These are phyloP conservation scores for Tremella yokohamensis DNA, from an alignment of 768 basidiomycete species.

Conservation along the genomic window DNA sequence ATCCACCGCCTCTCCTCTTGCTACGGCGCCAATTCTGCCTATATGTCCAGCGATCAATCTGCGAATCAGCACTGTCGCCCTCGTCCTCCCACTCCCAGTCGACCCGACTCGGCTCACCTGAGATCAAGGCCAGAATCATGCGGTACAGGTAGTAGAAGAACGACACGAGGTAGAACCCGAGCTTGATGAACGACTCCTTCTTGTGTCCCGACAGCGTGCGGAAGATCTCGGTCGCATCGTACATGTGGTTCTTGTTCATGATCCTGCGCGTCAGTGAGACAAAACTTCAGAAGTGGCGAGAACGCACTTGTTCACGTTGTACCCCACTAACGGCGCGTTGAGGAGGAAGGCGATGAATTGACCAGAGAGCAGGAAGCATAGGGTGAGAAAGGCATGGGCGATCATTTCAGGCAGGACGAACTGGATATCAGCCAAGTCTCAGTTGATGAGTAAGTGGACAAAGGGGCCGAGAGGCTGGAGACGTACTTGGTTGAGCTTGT, in stretches of 20 bases:
- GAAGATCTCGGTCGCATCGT: conserved; percentile 99
- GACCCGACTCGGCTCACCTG: conserved; percentile 41
- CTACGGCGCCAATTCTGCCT: too few species aligned
- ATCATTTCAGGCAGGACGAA: conserved; percentile 96
- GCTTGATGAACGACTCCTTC: conserved; percentile 92
- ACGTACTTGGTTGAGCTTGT: conserved; percentile 92
- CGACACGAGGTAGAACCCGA: conserved; percentile 58
- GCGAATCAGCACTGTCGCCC: too few species aligned
- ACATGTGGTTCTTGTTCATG: conserved; percentile 91
- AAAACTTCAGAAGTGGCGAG: too few species aligned
- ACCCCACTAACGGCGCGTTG: conserved; percentile 80
- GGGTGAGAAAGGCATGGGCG: conserved; percentile 84
- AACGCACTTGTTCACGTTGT: conserved; percentile 89
- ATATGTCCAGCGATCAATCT: too few species aligned
- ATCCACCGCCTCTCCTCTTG: too few species aligned
- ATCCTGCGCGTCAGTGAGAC: conserved; percentile 58
- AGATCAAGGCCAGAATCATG: conserved; percentile 83
- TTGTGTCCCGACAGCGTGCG: conserved; percentile 88
- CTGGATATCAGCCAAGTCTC: conserved; percentile 53
- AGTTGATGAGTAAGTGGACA: not conserved
- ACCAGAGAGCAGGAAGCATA: conserved; percentile 86
- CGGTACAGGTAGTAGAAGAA: conserved; percentile 75
- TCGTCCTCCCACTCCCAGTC: too few species aligned
- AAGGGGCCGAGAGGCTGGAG: not conserved
- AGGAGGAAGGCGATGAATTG: conserved; percentile 92